Evolutionary conservation across 2,329 filamentous ascomycete genomes (phyloP).

Genomic region (Paraconiothyrium sp.): DNA sequence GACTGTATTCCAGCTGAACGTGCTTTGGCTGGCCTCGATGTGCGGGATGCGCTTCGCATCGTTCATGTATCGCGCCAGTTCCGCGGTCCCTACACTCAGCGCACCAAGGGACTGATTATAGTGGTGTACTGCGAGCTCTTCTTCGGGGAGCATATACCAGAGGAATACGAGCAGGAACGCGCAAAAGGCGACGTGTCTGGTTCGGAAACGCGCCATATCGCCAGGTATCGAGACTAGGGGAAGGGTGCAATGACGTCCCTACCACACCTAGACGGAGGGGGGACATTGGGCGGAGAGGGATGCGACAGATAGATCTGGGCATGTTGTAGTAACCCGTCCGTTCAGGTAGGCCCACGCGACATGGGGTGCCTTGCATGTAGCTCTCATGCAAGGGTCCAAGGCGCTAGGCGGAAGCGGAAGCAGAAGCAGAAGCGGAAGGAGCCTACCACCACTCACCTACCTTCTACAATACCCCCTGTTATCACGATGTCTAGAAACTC

Average conservation of each 20-base stretch:
- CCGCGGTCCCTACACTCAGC: constrained; percentile 29
- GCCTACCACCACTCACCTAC: background rate
- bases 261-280: background rate
- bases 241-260: constrained; percentile 3
- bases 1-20: constrained; percentile 45
- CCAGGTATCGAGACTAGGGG: constrained; percentile 15
- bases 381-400: background rate
- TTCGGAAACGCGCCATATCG: constrained; percentile 42
- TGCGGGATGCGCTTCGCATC: constrained; percentile 31
- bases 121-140: constrained; percentile 23
- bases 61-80: constrained; percentile 47
- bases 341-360: background rate
- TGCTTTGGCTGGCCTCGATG: constrained; percentile 37
- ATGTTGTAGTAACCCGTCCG: constrained; percentile 4
- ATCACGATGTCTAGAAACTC: too few relatives aligned
- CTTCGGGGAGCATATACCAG: constrained; percentile 37
- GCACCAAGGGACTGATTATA: constrained; percentile 15
- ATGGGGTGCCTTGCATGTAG: constrained; percentile 4
- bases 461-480: too few relatives aligned
- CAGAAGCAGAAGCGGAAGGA: background rate
- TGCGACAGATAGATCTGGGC: constrained; percentile 1
- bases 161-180: constrained; percentile 37
- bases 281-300: background rate
- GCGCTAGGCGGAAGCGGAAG: background rate
- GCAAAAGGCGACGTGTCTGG: constrained; percentile 37